A percentile compares a stretch with the other conserved stretches of the same genome.
These are phyloP conservation scores for Capniomyces stellatus DNA, from an alignment of 371 early-diverging fungal species.

Conservation along the genomic window DNA sequence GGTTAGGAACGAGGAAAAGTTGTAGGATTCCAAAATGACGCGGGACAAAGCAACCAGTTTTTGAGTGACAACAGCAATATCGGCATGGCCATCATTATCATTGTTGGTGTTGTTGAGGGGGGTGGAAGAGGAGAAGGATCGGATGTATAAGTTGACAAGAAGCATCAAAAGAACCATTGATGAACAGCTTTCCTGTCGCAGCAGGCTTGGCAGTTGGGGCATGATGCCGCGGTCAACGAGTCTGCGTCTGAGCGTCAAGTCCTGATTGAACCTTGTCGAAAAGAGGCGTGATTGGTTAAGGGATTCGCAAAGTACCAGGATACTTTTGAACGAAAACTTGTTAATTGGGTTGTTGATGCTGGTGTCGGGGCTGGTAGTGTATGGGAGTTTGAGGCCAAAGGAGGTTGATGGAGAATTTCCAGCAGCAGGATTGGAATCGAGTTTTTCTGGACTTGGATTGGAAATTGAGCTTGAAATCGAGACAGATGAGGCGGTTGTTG, in stretches of 20 bases:
- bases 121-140: too few species aligned
- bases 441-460: background rate
- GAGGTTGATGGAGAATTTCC: constrained; percentile 1
- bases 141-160: constrained; percentile 7
- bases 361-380: constrained; percentile 10
- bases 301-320: constrained; percentile 27
- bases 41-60: too few species aligned
- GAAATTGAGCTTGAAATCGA: background rate
- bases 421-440: background rate
- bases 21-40: too few species aligned
- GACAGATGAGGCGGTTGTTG: background rate
- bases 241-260: constrained; percentile 58
- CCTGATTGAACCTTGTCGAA: constrained; percentile 62
- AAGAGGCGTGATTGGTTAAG: constrained; percentile 65
- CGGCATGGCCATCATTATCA: too few species aligned
- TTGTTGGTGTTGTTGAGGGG: too few species aligned
- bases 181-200: constrained; percentile 47
- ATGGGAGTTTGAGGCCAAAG: constrained; percentile 2
- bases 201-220: constrained; percentile 69
- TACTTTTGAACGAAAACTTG: background rate
- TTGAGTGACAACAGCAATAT: too few species aligned
- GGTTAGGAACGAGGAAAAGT: too few species aligned
- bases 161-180: constrained; percentile 13
- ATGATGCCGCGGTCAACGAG: constrained; percentile 71
- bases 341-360: background rate